These are phyloP conservation scores for Sordaria brevicollis DNA, from an alignment of 495 filamentous ascomycete genomes.

Conservation along the genomic window DNA sequence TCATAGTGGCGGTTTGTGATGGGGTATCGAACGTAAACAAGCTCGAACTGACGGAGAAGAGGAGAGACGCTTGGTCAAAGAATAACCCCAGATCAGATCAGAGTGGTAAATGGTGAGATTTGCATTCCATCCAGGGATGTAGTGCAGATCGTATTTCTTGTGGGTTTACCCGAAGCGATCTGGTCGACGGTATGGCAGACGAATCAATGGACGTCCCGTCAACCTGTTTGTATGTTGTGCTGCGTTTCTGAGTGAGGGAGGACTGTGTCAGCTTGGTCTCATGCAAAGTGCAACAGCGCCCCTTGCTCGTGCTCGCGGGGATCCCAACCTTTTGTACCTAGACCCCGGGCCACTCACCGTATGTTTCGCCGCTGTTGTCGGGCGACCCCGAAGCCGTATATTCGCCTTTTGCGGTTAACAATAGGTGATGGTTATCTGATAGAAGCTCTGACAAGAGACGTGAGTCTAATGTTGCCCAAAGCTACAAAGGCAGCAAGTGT, in stretches of 20 bases:
- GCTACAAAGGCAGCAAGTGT: background rate
- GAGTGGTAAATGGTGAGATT: background rate
- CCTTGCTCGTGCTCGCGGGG: background rate
- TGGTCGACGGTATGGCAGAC: background rate
- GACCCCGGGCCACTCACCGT: background rate
- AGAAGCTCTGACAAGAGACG: background rate
- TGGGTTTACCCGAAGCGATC: background rate
- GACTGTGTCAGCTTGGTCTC: background rate
- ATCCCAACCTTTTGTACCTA: background rate
- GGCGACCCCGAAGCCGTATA: background rate
- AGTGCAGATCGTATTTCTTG: background rate
- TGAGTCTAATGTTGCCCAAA: background rate
- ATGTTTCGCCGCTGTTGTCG: background rate
- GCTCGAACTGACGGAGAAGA: background rate
- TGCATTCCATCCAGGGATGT: background rate
- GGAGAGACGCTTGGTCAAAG: background rate
- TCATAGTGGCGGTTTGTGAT: constrained; percentile 39
- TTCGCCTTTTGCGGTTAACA: background rate
- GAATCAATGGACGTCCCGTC: background rate
- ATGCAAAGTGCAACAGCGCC: background rate
- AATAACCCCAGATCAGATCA: background rate
- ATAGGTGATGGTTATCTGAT: background rate
- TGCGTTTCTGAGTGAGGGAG: background rate
- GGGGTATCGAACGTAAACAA: background rate
- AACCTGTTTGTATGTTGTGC: background rate